These are phyloP conservation scores for Spathaspora sp. DNA, from an alignment of 805 yeast species.

Conservation along the genomic window DNA sequence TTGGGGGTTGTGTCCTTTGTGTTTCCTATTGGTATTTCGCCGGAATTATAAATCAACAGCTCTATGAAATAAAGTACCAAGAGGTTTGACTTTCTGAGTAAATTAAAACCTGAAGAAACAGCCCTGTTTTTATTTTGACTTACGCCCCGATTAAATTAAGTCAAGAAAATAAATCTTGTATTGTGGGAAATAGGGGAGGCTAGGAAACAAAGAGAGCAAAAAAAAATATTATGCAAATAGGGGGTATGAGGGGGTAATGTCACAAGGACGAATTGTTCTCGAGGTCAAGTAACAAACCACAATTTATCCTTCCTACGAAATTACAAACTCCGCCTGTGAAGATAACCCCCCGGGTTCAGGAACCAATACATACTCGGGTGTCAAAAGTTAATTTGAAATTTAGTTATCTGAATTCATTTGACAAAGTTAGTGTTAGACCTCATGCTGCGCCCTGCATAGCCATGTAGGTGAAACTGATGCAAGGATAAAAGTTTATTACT, in stretches of 20 bases:
- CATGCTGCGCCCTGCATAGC: background rate
- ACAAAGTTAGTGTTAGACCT: background rate
- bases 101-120: background rate
- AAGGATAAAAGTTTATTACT: background rate
- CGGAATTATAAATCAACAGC: background rate
- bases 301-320: no score
- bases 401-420: background rate
- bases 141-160: background rate
- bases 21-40: background rate
- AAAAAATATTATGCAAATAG: background rate
- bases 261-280: background rate
- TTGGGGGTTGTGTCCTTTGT: background rate
- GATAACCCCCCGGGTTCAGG: no score
- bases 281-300: background rate
- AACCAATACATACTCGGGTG: background rate
- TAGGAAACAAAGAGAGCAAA: background rate
- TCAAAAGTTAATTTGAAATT: background rate
- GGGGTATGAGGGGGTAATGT: background rate
- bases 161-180: background rate
- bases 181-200: background rate
- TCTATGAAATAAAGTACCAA: background rate
- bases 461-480: background rate
- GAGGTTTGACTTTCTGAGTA: background rate
- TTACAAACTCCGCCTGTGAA: no score
- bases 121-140: background rate